phyloP scores from a whole-genome alignment of 257 asterid genomes.

The Scutellaria baicalensis region DNA sequence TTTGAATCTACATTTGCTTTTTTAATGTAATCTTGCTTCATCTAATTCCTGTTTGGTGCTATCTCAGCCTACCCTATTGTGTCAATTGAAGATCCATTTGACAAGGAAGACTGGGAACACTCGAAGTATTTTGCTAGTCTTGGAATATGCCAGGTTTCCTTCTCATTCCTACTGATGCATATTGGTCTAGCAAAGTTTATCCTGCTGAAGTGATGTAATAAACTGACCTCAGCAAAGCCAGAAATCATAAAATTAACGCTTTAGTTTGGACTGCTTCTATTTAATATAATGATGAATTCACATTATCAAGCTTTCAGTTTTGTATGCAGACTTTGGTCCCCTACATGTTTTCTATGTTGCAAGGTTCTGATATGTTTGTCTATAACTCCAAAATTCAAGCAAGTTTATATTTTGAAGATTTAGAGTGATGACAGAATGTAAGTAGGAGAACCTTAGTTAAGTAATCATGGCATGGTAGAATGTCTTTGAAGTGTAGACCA shows the following conservation, averaged over 20 bases:
- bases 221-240: not conserved
- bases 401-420: not conserved
- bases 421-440: no score
- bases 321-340: not conserved
- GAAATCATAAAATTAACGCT: not conserved
- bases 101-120: constrained; percentile 99
- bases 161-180: constrained; percentile 17
- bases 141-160: constrained; percentile 83
- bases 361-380: not conserved
- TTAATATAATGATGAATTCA: not conserved
- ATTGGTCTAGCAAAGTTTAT: constrained; percentile 1
- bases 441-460: no score
- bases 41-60: constrained; percentile 13
- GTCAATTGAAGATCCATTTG: constrained; percentile 98
- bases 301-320: not conserved
- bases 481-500: not conserved
- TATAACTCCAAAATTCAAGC: not conserved
- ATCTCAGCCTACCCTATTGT: constrained; percentile 75
- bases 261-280: not conserved
- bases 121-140: constrained; percentile 61
- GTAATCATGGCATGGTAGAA: no score
- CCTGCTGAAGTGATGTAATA: constrained; percentile 2
- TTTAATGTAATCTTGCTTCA: not conserved
- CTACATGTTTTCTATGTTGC: not conserved
- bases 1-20: constrained; percentile 2